Evolutionary conservation across 192 early-diverging fungal genomes (phyloP).

Genomic region (Coemansia sp.): DNA sequence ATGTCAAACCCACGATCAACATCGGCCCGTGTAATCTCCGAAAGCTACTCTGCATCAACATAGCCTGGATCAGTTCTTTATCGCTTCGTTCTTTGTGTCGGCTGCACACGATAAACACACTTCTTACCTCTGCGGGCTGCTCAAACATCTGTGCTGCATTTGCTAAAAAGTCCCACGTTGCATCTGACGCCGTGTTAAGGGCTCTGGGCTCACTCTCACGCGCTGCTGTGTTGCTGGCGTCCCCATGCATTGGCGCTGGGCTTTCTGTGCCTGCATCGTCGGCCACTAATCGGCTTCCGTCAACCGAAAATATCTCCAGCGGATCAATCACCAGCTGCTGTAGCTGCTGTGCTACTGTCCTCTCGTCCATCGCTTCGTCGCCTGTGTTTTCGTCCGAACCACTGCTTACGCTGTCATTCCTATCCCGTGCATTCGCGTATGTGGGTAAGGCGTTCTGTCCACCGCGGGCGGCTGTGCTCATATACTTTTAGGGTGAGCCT

Average conservation of each 20-base stretch:
- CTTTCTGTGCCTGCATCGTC: background rate
- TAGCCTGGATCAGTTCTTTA: background rate
- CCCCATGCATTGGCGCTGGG: background rate
- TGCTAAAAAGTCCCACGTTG: constrained; percentile 39
- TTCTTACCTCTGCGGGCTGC: constrained; percentile 30
- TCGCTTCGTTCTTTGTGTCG: background rate
- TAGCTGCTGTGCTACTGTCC: constrained; percentile 34
- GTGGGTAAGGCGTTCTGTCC: background rate
- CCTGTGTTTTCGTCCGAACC: background rate
- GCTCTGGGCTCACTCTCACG: background rate
- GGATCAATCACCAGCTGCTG: constrained; percentile 30
- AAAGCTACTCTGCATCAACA: constrained; percentile 13
- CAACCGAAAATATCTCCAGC: background rate
- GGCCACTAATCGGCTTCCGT: background rate
- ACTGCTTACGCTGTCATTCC: background rate
- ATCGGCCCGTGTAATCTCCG: constrained; percentile 23
- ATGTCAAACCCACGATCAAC: constrained; percentile 47
- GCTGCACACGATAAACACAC: background rate
- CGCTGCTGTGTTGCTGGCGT: background rate
- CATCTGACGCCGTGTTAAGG: constrained; percentile 6
- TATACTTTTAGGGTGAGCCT: background rate
- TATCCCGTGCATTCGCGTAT: background rate
- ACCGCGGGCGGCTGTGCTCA: constrained; percentile 11
- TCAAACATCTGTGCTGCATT: constrained; percentile 51
- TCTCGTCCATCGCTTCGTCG: constrained; percentile 9